Base-by-base conservation (phyloP, 2,329 filamentous ascomycete genomes). In the Colletotrichum zoysiae region DNA sequence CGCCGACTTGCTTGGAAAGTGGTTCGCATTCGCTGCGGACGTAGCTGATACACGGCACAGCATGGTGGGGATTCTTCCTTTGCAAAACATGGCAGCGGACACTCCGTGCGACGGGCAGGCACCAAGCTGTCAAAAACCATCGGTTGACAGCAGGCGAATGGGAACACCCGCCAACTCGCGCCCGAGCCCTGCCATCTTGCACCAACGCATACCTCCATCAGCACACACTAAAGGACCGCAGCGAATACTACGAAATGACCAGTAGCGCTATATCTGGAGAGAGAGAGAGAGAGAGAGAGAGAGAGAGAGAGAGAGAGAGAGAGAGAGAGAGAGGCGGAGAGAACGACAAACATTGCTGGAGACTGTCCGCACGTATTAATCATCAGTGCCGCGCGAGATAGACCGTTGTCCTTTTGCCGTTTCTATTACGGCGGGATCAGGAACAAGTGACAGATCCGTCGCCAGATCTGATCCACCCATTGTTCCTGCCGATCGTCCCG, bases 401-500 rank as follows among this genome's bases (percentile, higher is more conserved):
- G 30, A 26, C 26, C 12, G 14, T 33, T n/a, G 35, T 18, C 59
- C 26, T 12, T 51, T 7, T 20, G 20, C 23, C 16, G 14, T 20
- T 8, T n/a, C 12, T 38, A 26, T 26, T 46, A 18, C 59, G 14
- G 38, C 11, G 44, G 59, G 20, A 62, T 18, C 44, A 40, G 59
- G 46, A 18, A 62, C 59, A 23, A 48, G 46, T 18, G 18, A 40
- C 50, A 50, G 50, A 68, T 55, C 65, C n/a, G 51, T 42, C 42
- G 60, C 56, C 55, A n/a, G 33, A 51, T 50, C 51, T 30, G 51
- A 68, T 65, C 59, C 48, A 26, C 51, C 38, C 42, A 16, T 48
- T 26, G 60, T 64, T 57, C 51, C 60, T 65, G 60, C 60, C 51
- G 60, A 65, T 64, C 66, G 65, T 38, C 16, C 58, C 30, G 30